phyloP scores from a whole-genome alignment of 352 stramenopile species.

The Pythium scleroteichum region DNA sequence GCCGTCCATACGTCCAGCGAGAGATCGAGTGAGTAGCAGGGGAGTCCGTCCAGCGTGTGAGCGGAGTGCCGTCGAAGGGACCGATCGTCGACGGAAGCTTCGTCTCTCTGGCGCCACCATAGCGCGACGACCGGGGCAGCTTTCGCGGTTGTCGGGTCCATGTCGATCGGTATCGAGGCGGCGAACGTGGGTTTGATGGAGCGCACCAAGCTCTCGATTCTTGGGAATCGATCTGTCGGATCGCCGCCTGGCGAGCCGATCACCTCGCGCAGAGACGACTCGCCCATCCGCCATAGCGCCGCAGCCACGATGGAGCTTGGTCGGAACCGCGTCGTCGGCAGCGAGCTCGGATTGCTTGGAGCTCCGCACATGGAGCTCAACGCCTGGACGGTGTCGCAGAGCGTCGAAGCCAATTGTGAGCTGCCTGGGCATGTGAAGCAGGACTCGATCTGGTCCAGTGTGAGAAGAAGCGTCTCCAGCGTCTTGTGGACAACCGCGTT shows the following conservation, averaged over 20 bases:
- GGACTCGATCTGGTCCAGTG: constrained; percentile 4
- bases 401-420: not conserved
- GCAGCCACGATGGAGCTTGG: constrained; percentile 8
- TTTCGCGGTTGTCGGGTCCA: not conserved
- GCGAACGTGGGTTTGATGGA: not conserved
- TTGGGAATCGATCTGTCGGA: not conserved
- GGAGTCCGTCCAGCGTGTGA: not conserved
- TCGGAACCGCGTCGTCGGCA: not conserved
- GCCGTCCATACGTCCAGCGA: constrained; percentile 23
- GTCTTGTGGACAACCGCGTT: not conserved
- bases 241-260: constrained; percentile 5
- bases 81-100: not conserved
- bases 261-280: constrained; percentile 28
- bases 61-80: not conserved
- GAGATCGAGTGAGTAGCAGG: not conserved
- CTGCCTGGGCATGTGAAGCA: not conserved
- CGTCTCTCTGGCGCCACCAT: constrained; percentile 14
- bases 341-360: not conserved
- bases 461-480: not conserved
- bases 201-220: not conserved
- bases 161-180: not conserved
- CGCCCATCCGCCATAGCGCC: constrained; percentile 37
- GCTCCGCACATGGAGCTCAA: constrained; percentile 7
- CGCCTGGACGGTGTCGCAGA: not conserved
- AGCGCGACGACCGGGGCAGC: not conserved